Base-by-base conservation (phyloP, 2,329 filamentous ascomycete genomes). In the Fusarium transvaalense region DNA sequence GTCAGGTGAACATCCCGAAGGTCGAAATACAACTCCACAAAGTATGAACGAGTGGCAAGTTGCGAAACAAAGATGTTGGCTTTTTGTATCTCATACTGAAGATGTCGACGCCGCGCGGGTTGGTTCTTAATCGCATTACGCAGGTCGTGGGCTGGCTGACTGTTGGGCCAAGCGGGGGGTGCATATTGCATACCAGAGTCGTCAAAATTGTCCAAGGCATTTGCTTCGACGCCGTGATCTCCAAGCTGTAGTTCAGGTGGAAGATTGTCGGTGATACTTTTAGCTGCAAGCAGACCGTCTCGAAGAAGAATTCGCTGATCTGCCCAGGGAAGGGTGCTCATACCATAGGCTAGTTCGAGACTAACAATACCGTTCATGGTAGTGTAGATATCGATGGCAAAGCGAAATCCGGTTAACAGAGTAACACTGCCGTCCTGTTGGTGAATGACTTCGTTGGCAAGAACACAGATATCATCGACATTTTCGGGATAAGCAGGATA, bases 31-130 rank as follows among this genome's bases (percentile, higher is more conserved):
- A 94, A 91, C 77, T 97, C 93, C 1, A 97, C 92, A 58, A 95
- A 89, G 76, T 93, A 94, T 0, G 92, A 95, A 25, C 94, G 86
- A 0, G 93, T 97, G 4, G 90, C 89, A 12, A 97, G 83, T 73
- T 94, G 91, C 8, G 91, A 95, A 3, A 90, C 89, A 75, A 95
- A 93, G 38, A 97, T 92, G 77, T 97, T 97, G 9, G 93, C 92
- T 76, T 97, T 97, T 77, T 97, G 93, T 31, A 97, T 96, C 79
- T 97, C 94, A 69, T 90, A 93, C 75, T 96, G 92, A 6, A 94
- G 77, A 56, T 85, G 82, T 2, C 87, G 83, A 4, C 87, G 84
- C 4, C 83, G 81, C 27, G 80, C 76, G 2, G 85, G 83, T 27
- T 87, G 80, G 21, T 80, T 78, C 55, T 83, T 82, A 60, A 87